These are phyloP conservation scores for Chenopodium berlandieri DNA, from an alignment of 148 eudicot species.

Conservation along the genomic window DNA sequence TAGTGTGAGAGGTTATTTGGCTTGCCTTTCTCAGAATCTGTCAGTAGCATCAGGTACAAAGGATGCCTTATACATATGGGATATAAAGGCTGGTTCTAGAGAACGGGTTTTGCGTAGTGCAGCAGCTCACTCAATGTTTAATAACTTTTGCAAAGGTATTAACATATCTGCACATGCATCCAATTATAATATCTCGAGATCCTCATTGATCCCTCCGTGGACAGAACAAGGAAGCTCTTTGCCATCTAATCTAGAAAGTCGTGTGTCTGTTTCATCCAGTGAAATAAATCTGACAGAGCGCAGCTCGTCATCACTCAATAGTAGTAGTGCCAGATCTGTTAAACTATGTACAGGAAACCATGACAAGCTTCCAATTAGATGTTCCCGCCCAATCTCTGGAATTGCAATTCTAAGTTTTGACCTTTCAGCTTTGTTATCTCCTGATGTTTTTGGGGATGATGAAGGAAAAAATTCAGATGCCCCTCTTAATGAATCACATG, in stretches of 20 bases:
- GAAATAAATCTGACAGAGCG: conserved; percentile 30
- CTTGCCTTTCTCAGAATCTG: conserved; percentile 66
- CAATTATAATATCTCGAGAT: conserved; percentile 67
- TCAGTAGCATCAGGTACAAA: conserved; percentile 51
- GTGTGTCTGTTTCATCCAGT: conserved; percentile 30
- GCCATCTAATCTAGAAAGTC: conserved; percentile 32
- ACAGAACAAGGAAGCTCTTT: conserved; percentile 49
- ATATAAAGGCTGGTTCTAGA: conserved; percentile 87
- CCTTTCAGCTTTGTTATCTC: conserved; percentile 60
- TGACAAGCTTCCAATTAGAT: conserved; percentile 52
- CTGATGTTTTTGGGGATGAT: conserved; percentile 31
- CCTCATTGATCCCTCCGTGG: conserved; percentile 51
- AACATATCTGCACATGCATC: conserved; percentile 34
- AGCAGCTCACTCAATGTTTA: conserved; percentile 95
- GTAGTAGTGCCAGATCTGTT: conserved; percentile 32
- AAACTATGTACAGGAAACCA: conserved; percentile 33
- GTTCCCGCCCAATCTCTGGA: conserved; percentile 82
- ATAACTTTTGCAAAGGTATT: conserved; percentile 57
- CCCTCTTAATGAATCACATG: conserved; percentile 26
- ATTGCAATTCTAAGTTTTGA: conserved; percentile 73
- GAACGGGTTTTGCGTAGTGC: conserved; percentile 89
- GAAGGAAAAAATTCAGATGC: conserved; percentile 27
- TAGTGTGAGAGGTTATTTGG: conserved; percentile 76
- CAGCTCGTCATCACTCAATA: conserved; percentile 25
- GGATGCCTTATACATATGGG: conserved; percentile 91